phyloP scores from a whole-genome alignment of 2,329 filamentous ascomycete genomes.

The Alternaria brassicicola region DNA sequence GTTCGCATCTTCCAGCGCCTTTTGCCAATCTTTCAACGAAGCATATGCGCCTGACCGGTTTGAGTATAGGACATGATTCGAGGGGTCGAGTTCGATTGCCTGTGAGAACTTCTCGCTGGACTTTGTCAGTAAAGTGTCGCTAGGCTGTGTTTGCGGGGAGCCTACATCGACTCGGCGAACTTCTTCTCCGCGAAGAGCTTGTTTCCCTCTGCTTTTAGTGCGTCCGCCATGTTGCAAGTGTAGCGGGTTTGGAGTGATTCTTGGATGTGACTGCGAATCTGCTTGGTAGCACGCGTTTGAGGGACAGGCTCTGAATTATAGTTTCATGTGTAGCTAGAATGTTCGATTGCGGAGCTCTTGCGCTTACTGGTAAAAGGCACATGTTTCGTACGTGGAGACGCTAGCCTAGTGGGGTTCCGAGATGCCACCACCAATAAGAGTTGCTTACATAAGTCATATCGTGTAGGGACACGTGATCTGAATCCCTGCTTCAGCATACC shows the following conservation, averaged over 20 bases:
- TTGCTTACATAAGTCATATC: too few relatives aligned
- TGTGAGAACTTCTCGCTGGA: slow-evolving; percentile 88
- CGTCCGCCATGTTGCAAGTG: slow-evolving; percentile 64
- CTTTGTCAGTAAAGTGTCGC: slow-evolving; percentile 21
- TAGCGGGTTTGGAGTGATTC: slow-evolving; percentile 4
- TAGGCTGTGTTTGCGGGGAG: slow-evolving; percentile 40
- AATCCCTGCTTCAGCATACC: too few relatives aligned
- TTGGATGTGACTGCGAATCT: slow-evolving; percentile 2
- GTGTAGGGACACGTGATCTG: too few relatives aligned
- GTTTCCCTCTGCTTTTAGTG: slow-evolving; percentile 97
- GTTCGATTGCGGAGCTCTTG: slow-evolving; percentile 40
- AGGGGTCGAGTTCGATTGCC: slow-evolving; percentile 84
- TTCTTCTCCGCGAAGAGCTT: slow-evolving; percentile 98
- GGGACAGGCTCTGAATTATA: slow-evolving; percentile 42
- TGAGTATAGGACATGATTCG: slow-evolving; percentile 96
- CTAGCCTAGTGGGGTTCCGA: too few relatives aligned
- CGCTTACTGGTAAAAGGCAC: too few relatives aligned
- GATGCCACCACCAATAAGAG: too few relatives aligned
- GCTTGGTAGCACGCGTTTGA: slow-evolving; percentile 23
- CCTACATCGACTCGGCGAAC: slow-evolving; percentile 93
- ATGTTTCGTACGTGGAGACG: too few relatives aligned
- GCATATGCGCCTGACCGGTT: slow-evolving; percentile 90
- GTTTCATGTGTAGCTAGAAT: slow-evolving; percentile 43
- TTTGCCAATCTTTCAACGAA: slow-evolving; percentile 85
- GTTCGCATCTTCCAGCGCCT: slow-evolving; percentile 85